phyloP scores from a whole-genome alignment of 2,329 filamentous ascomycete genomes.

The Talaromyces sp. region DNA sequence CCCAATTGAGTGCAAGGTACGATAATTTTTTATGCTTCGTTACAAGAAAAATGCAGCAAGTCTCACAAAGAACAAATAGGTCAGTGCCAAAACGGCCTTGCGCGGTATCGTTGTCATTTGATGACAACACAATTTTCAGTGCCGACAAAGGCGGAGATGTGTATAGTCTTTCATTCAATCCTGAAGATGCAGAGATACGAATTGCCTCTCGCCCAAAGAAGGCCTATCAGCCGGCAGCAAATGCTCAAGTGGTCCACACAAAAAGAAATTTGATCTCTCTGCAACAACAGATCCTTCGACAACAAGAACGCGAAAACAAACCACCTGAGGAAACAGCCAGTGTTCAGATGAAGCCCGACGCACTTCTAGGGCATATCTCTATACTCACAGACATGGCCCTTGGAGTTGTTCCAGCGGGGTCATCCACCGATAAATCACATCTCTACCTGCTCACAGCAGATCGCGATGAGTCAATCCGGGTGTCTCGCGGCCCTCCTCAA shows the following conservation, averaged over 20 bases:
- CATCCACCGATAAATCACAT: conserved; percentile 44
- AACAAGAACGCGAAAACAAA: conserved; percentile 32
- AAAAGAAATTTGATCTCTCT: conserved; percentile 54
- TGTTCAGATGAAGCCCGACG: conserved; percentile 62
- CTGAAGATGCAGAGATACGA: conserved; percentile 14
- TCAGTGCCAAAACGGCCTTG: conserved; percentile 86
- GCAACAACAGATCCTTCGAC: conserved; percentile 49
- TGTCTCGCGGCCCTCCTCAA: conserved; percentile 76
- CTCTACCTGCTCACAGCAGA: conserved; percentile 62
- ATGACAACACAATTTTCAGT: conserved; percentile 67
- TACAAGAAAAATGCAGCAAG: background rate
- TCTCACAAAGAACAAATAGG: conserved; percentile 39
- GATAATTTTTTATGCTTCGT: conserved; percentile 6
- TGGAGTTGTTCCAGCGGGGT: conserved; percentile 40
- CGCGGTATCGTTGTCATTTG: conserved; percentile 63
- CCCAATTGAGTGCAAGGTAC: conserved; percentile 67
- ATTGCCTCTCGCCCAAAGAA: conserved; percentile 19
- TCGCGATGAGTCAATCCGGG: conserved; percentile 77
- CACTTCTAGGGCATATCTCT: conserved; percentile 89
- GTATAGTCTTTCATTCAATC: conserved; percentile 73
- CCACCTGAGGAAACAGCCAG: conserved; percentile 25
- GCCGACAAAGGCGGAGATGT: conserved; percentile 98
- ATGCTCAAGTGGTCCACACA: conserved; percentile 55
- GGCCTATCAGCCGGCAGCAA: conserved; percentile 48
- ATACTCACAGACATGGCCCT: conserved; percentile 75